These are phyloP conservation scores for Fusarium chaquense DNA, from an alignment of 2,329 filamentous ascomycete genomes.

Conservation along the genomic window DNA sequence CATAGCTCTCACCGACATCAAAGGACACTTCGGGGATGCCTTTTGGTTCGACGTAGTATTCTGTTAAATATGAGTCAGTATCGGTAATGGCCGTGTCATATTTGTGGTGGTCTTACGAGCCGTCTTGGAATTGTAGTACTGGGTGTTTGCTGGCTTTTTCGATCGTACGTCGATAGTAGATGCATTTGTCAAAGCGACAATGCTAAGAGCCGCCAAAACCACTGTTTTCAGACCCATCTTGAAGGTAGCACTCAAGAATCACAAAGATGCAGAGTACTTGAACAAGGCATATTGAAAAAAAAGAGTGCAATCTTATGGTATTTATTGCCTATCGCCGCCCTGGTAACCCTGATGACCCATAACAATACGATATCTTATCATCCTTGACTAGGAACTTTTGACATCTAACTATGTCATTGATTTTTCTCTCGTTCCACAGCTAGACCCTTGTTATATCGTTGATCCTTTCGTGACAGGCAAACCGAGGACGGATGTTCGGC, in stretches of 20 bases:
- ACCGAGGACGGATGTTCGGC: slow-evolving; percentile 33
- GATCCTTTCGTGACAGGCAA: slow-evolving; percentile 8
- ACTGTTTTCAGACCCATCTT: slow-evolving; percentile 9
- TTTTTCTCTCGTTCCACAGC: neutral
- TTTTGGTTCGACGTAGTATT: slow-evolving; percentile 7
- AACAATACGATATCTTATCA: neutral
- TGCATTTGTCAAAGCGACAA: slow-evolving; percentile 11
- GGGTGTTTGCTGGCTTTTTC: slow-evolving; percentile 1
- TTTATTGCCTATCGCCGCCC: neutral
- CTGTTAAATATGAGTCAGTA: neutral
- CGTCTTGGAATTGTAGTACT: slow-evolving; percentile 23
- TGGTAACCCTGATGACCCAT: neutral
- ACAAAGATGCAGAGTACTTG: neutral
- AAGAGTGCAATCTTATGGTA: neutral
- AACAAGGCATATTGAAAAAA: neutral
- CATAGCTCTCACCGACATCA: slow-evolving; percentile 25
- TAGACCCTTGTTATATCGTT: neutral
- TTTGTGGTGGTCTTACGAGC: neutral
- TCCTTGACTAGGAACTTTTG: slow-evolving; percentile 15
- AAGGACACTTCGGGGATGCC: slow-evolving; percentile 6
- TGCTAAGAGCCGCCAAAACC: slow-evolving; percentile 1
- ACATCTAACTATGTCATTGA: neutral
- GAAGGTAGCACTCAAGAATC: neutral
- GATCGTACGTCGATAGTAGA: slow-evolving; percentile 4
- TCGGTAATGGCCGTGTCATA: fast-evolving